These are phyloP conservation scores for Escallonia rubra DNA, from an alignment of 129 eudicot genomes.

Conservation along the genomic window DNA sequence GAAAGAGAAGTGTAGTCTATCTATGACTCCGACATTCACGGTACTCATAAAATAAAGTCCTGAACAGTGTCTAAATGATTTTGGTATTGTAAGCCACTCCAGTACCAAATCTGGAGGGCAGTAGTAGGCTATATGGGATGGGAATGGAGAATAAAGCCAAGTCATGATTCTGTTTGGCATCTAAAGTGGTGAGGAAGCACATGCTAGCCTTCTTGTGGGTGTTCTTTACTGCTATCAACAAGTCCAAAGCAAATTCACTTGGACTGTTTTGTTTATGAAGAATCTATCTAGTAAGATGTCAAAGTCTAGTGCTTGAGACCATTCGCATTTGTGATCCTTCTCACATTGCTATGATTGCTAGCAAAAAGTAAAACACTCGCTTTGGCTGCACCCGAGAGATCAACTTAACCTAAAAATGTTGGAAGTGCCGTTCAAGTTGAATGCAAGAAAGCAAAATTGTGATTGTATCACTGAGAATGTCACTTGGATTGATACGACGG, in stretches of 20 bases:
- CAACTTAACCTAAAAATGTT: too few species aligned
- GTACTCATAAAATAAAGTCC: not conserved
- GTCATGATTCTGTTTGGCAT: slow-evolving; percentile 14
- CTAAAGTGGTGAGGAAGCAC: slow-evolving; percentile 18
- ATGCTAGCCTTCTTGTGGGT: slow-evolving; percentile 14
- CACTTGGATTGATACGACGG: too few species aligned
- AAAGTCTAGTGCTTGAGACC: too few species aligned
- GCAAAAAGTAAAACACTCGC: too few species aligned
- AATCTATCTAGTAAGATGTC: not conserved
- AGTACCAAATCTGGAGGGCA: not conserved
- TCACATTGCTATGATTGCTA: too few species aligned
- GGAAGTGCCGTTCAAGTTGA: too few species aligned
- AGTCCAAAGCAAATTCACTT: slow-evolving; percentile 13
- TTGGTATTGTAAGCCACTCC: not conserved
- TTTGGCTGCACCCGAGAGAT: too few species aligned
- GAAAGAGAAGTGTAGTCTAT: not conserved
- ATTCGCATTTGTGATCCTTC: too few species aligned
- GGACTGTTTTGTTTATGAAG: not conserved
- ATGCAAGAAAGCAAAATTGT: too few species aligned
- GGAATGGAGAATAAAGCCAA: slow-evolving; percentile 12
- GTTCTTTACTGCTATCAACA: slow-evolving; percentile 8
- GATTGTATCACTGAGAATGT: too few species aligned
- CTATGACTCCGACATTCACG: slow-evolving; percentile 23
- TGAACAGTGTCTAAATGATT: not conserved
- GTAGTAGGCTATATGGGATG: not conserved